phyloP scores from a whole-genome alignment of 2,329 filamentous ascomycete genomes.

The Rutstroemia sp. region DNA sequence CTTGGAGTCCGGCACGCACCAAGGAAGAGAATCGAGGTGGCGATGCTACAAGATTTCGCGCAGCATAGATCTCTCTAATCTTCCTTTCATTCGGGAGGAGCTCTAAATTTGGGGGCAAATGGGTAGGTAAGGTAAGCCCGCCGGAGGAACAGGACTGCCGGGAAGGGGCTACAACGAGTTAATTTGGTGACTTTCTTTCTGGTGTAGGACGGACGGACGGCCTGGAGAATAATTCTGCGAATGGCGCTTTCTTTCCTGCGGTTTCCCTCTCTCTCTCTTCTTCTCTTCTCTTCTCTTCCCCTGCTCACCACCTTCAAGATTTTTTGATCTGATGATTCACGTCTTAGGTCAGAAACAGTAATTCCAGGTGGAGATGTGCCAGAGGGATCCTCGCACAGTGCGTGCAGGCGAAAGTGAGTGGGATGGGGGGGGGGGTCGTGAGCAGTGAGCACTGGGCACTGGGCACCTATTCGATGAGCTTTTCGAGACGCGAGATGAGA shows the following conservation, averaged over 20 bases:
- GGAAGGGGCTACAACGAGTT: neutral
- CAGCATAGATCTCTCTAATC: neutral
- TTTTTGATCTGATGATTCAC: neutral
- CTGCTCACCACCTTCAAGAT: neutral
- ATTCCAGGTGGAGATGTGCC: too few species aligned
- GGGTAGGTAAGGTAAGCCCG: neutral
- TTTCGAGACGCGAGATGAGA: too few species aligned
- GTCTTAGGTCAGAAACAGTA: slow-evolving; percentile 6
- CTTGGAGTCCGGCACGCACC: slow-evolving; percentile 1
- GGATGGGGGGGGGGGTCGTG: too few species aligned
- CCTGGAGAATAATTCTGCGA: neutral
- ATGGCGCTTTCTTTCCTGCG: neutral
- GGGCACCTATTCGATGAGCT: too few species aligned
- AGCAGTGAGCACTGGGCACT: too few species aligned
- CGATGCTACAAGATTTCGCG: slow-evolving; percentile 2
- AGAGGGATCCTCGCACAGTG: too few species aligned
- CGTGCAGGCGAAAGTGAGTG: too few species aligned
- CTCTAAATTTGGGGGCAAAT: slow-evolving; percentile 5
- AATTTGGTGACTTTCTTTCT: neutral
- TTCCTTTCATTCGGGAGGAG: neutral
- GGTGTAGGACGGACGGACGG: slow-evolving; percentile 6
- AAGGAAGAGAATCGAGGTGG: slow-evolving; percentile 6
- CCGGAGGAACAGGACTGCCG: slow-evolving; percentile 1
- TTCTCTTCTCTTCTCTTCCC: neutral
- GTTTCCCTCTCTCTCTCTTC: neutral